Percentiles rank a stretch among this genome's conserved stretches.
These are phyloP conservation scores for Acanthamoeba triangularis DNA, from an alignment of 208 protist species.

Conservation along the genomic window DNA sequence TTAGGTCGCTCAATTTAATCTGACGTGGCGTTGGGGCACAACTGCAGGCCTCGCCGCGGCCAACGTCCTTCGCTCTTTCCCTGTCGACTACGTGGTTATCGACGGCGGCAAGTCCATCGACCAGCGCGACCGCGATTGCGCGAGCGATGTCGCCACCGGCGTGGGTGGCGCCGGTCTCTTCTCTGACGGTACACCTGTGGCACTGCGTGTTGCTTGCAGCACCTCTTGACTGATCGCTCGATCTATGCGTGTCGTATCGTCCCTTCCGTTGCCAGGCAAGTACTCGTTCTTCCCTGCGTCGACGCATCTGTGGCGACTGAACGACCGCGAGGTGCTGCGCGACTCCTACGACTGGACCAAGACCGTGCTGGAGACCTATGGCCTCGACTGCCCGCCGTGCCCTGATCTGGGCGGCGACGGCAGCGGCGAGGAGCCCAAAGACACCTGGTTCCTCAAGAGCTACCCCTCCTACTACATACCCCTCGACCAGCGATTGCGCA, in stretches of 20 bases:
- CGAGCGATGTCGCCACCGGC: neutral
- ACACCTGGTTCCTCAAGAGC: conserved; percentile 41
- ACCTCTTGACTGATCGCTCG: neutral
- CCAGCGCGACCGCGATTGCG: neutral
- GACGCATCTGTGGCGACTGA: neutral
- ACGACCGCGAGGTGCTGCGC: neutral
- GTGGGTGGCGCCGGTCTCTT: conserved; percentile 28
- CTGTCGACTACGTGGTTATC: neutral
- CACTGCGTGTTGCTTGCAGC: neutral
- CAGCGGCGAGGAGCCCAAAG: neutral
- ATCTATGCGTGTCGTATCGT: no score
- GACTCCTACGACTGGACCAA: neutral
- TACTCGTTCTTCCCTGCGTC: conserved; percentile 47
- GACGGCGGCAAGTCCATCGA: conserved; percentile 14
- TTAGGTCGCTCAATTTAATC: neutral
- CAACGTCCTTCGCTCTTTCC: neutral
- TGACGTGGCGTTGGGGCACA: neutral
- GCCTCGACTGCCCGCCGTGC: conserved; percentile 15
- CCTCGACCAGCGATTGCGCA: neutral
- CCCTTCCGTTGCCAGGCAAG: neutral
- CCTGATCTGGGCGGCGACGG: neutral
- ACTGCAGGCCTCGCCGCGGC: neutral
- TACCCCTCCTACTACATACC: conserved; percentile 54
- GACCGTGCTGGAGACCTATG: neutral
- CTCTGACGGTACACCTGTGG: neutral